A percentile compares a stretch with the other conserved stretches of the same genome.
These are phyloP conservation scores for sweet orange (Citrus sinensis) DNA, from an alignment of 345 rosid genomes.

Conservation along the genomic window DVS_A1.0 CM039165.1:38748501-38749000, in stretches of 20 bases:
- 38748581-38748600: slow-evolving; percentile 88
- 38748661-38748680: slow-evolving; percentile 69
- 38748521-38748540: not conserved
- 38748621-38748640: slow-evolving; percentile 66
- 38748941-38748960: slow-evolving; percentile 93
- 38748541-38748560: slow-evolving; percentile 51
- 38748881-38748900: slow-evolving; percentile 54
- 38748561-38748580: slow-evolving; percentile 85
- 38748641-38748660: slow-evolving; percentile 65
- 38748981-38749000: slow-evolving; percentile 21
- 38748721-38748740: not conserved
- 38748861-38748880: not conserved
- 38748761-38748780: not conserved
- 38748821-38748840: not conserved
- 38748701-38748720: not conserved
- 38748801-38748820: not conserved
- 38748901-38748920: slow-evolving; percentile 96
- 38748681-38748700: slow-evolving; percentile 9
- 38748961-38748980: slow-evolving; percentile 60
- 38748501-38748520: not conserved
- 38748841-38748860: slow-evolving; percentile 6
- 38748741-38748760: not conserved
- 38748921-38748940: slow-evolving; percentile 97
- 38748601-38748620: slow-evolving; percentile 97
- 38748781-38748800: not conserved